A percentile compares a stretch with the other conserved stretches of the same genome.
Evolutionary conservation across 2,329 filamentous ascomycete genomes (phyloP).

Genomic region (Neoarthrinium moseri): DNA sequence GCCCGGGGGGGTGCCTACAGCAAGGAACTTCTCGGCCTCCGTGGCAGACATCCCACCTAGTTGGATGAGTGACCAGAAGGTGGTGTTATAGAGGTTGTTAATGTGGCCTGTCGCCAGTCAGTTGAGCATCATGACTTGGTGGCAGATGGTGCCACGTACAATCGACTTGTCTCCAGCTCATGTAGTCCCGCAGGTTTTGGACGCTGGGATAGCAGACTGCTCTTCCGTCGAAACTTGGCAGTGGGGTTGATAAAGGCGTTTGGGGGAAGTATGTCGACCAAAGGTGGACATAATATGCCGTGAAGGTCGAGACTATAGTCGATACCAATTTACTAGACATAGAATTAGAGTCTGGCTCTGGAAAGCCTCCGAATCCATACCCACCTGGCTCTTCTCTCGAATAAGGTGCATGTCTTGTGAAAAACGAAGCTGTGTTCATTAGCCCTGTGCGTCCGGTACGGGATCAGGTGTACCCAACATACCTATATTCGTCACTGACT

Average conservation of each 20-base stretch:
- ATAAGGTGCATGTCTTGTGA: conserved; percentile 77
- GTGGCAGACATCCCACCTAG: conserved; percentile 71
- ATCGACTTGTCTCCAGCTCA: conserved; percentile 96
- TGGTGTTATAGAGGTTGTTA: conserved; percentile 98
- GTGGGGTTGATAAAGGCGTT: conserved; percentile 65
- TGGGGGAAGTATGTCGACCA: conserved; percentile 78
- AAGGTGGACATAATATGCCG: conserved; percentile 80
- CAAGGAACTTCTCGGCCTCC: conserved; percentile 78
- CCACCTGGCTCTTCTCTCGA: conserved; percentile 80
- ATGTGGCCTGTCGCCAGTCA: conserved; percentile 68
- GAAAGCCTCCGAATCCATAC: too few species aligned
- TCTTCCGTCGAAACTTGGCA: conserved; percentile 90
- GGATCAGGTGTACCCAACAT: conserved; percentile 18
- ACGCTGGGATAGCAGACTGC: conserved; percentile 86
- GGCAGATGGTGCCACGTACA: conserved; percentile 64
- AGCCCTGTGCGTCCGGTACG: too few species aligned
- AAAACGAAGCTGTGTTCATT: conserved; percentile 84
- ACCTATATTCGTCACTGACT: conserved; percentile 91
- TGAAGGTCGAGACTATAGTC: conserved; percentile 90
- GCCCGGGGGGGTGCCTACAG: conserved; percentile 46
- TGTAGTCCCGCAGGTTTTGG: conserved; percentile 84
- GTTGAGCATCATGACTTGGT: neutral
- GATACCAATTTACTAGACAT: conserved; percentile 77
- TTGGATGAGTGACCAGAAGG: conserved; percentile 88
- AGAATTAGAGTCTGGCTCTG: too few species aligned